Conservation (phyloP, 1,139 yeast genomes). For the Yamadazyma taylorii region DNA sequence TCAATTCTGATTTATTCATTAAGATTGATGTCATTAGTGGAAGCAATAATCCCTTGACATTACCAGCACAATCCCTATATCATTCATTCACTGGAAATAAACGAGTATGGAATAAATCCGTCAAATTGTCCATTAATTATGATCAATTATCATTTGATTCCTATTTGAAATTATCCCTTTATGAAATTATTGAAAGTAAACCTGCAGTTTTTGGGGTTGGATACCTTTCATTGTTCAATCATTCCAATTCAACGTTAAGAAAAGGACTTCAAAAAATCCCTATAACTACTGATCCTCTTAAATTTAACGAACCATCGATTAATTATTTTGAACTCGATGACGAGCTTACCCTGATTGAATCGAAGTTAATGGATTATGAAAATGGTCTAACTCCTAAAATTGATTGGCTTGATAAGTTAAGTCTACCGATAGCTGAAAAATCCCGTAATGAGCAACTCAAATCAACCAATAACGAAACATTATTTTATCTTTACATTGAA, state of each 20-base stretch:
- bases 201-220: constrained; percentile 59
- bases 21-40: constrained; percentile 58
- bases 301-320: constrained; percentile 11
- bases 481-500: constrained; percentile 61
- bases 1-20: constrained; percentile 61
- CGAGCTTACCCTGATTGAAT: constrained; percentile 44
- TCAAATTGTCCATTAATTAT: constrained; percentile 68
- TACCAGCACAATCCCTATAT: constrained; percentile 68
- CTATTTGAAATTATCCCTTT: constrained; percentile 59
- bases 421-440: constrained; percentile 48
- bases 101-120: constrained; percentile 55
- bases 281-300: constrained; percentile 14
- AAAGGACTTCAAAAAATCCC: constrained; percentile 42
- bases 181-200: constrained; percentile 61
- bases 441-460: constrained; percentile 40
- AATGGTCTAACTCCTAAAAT: constrained; percentile 62
- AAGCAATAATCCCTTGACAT: constrained; percentile 58
- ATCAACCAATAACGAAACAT: constrained; percentile 19
- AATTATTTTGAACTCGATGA: constrained; percentile 25
- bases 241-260: constrained; percentile 27
- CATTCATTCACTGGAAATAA: constrained; percentile 52
- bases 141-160: constrained; percentile 67
- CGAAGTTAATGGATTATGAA: constrained; percentile 60
- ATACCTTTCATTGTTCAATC: constrained; percentile 58
- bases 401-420: constrained; percentile 76